Evolutionary conservation across 2,329 filamentous ascomycete genomes (phyloP).

Genomic region (Cercospora sojina): DNA sequence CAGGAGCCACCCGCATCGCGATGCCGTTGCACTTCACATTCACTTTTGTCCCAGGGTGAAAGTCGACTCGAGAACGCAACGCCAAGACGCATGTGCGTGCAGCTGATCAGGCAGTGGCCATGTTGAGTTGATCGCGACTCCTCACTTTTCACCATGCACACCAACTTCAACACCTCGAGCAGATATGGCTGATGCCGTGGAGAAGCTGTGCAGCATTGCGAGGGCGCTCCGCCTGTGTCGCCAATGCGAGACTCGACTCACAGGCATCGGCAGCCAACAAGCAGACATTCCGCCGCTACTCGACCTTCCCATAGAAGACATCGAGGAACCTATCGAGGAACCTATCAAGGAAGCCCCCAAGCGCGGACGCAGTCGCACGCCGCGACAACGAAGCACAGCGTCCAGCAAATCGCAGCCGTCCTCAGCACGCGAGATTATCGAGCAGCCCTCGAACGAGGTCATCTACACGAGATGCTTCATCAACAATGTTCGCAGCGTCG

Average conservation of each 20-base stretch:
- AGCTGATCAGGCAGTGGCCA: background rate
- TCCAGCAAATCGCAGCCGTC: constrained; percentile 3
- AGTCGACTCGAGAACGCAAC: background rate
- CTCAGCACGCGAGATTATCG: background rate
- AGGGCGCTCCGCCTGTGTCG: constrained; percentile 2
- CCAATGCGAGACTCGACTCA: constrained; percentile 7
- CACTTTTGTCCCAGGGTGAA: background rate
- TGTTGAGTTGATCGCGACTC: background rate
- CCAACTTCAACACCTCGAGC: background rate
- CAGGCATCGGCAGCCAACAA: constrained; percentile 2
- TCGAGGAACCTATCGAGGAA: background rate
- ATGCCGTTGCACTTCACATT: background rate
- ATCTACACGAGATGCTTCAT: constrained; percentile 11
- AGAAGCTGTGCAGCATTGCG: constrained; percentile 5
- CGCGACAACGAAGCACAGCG: background rate
- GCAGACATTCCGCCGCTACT: background rate
- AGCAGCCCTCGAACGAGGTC: constrained; percentile 8
- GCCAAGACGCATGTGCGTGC: background rate
- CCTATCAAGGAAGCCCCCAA: background rate
- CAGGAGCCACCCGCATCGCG: background rate
- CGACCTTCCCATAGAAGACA: background rate
- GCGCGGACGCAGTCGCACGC: background rate
- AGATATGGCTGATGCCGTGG: constrained; percentile 4
- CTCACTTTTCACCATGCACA: background rate
- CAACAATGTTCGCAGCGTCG: constrained; percentile 11